phyloP scores from a whole-genome alignment of 225 moss, liverwort and hornwort species.

The Polytrichum formosum region DNA sequence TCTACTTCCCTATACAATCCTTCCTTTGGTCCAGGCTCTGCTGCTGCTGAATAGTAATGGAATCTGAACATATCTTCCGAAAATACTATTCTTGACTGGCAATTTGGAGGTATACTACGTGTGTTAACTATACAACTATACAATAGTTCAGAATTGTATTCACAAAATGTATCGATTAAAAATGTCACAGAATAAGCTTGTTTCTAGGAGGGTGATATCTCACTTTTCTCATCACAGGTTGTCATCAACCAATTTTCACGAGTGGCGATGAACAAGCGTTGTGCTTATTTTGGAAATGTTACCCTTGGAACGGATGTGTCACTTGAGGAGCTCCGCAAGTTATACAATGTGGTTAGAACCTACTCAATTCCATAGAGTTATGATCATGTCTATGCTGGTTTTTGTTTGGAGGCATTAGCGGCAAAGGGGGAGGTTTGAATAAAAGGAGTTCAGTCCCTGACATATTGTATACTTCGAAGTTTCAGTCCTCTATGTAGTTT shows the following conservation, averaged over 20 bases:
- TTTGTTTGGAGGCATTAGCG: no score
- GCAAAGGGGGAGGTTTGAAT: no score
- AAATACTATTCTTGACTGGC: no score
- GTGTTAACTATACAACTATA: background rate
- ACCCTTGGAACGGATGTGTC: conserved; percentile 43
- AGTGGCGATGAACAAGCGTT: conserved; percentile 64
- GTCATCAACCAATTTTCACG: conserved; percentile 93
- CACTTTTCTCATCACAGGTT: conserved; percentile 38
- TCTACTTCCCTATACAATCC: background rate
- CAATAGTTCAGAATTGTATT: background rate
- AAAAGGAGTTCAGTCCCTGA: no score
- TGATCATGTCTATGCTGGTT: no score
- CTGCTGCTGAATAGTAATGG: no score
- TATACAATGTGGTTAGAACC: conserved; percentile 31
- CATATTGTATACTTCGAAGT: no score
- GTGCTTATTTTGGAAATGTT: conserved; percentile 87
- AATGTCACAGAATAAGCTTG: background rate
- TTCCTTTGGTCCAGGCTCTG: background rate
- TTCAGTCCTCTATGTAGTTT: conserved; percentile 8
- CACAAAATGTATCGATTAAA: background rate
- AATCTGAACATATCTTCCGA: no score
- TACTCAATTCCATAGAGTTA: no score
- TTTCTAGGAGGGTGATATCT: background rate
- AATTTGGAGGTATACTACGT: background rate
- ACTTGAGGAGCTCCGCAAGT: conserved; percentile 52